Percentiles rank a stretch among this genome's conserved stretches.
Evolutionary conservation across 306 rosid genomes (phyloP).

Genomic region (Trifolium repens): DNA sequence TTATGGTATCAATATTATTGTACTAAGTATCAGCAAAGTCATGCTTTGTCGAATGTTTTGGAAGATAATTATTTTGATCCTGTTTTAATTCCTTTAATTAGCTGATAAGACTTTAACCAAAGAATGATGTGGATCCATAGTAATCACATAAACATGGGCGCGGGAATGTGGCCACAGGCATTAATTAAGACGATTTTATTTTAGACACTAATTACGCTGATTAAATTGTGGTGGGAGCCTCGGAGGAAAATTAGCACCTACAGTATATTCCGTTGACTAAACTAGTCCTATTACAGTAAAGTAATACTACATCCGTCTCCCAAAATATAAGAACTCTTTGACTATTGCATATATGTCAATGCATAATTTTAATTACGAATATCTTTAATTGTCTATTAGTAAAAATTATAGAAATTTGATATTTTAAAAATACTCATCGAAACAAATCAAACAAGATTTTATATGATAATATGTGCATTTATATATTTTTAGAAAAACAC

Average conservation of each 20-base stretch:
- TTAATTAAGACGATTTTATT: conserved; percentile 17
- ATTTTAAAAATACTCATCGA: no score
- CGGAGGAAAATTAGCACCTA: conserved; percentile 12
- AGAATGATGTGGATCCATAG: conserved; percentile 23
- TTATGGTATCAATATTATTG: neutral
- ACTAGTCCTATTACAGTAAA: no score
- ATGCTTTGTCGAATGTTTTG: conserved; percentile 37
- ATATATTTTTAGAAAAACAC: no score
- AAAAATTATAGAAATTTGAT: no score
- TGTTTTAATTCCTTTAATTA: neutral
- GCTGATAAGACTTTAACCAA: conserved; percentile 16
- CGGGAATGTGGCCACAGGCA: conserved; percentile 9
- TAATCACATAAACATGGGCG: conserved; percentile 21
- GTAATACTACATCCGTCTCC: no score
- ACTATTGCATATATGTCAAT: no score
- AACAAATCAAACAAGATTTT: no score
- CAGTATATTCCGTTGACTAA: neutral
- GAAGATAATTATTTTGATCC: conserved; percentile 43
- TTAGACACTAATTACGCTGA: conserved; percentile 8
- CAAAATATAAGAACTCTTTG: no score
- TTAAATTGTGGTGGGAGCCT: conserved; percentile 4
- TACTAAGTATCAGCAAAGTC: conserved; percentile 31
- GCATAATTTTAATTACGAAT: no score
- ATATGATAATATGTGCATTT: no score
- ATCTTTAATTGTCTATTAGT: no score